Conservation (phyloP, 768 basidiomycete species). For the Mycena amicta region DNA sequence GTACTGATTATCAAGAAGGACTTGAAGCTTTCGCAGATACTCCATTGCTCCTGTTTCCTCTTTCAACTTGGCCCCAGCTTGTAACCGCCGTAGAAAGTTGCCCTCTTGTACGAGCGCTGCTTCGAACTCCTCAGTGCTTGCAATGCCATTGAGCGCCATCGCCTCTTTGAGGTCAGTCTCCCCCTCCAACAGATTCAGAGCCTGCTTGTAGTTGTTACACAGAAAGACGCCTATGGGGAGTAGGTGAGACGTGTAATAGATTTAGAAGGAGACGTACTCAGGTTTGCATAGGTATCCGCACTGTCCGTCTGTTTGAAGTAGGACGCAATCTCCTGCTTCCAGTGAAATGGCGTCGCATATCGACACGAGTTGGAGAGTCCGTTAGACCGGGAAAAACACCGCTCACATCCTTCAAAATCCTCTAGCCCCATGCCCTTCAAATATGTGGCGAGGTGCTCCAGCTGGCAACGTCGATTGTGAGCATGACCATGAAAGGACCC, state of each 20-base stretch:
- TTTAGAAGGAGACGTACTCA: constrained; percentile 9
- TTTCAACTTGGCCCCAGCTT: neutral
- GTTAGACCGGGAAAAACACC: constrained; percentile 12
- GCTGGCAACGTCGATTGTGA: constrained; percentile 15
- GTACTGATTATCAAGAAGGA: neutral
- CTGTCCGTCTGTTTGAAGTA: constrained; percentile 1
- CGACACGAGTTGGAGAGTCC: constrained; percentile 6
- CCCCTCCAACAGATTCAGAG: neutral
- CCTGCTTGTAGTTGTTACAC: constrained; percentile 2
- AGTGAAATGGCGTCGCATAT: constrained; percentile 8
- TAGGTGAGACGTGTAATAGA: constrained; percentile 2
- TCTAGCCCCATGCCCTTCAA: constrained; percentile 8
- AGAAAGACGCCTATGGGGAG: neutral
- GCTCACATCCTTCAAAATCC: constrained; percentile 21
- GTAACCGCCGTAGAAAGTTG: neutral
- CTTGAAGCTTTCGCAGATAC: constrained; percentile 4
- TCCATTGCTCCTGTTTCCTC: constrained; percentile 13
- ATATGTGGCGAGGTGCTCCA: constrained; percentile 15
- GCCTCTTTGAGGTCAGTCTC: neutral
- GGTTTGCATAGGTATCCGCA: constrained; percentile 9
- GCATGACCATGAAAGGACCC: constrained; percentile 19
- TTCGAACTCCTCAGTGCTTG: neutral
- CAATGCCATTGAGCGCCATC: neutral
- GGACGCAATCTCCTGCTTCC: constrained; percentile 3
- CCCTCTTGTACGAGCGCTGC: neutral